phyloP scores from a whole-genome alignment of 2,329 filamentous ascomycete species.

The Alternaria arborescens region DNA sequence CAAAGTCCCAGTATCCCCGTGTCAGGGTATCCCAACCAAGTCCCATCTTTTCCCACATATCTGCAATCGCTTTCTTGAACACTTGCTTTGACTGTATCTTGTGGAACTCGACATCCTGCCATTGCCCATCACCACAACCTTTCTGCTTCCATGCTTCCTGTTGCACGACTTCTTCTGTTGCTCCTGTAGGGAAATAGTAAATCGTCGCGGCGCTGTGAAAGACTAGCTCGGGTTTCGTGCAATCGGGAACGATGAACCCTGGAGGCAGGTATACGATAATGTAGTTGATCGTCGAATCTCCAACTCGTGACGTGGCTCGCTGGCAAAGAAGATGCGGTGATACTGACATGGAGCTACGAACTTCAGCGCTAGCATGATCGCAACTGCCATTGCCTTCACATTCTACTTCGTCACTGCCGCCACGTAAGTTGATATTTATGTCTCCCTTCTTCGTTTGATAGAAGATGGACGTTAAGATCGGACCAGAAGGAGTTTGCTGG shows the following conservation, averaged over 20 bases:
- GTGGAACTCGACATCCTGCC: conserved; percentile 8
- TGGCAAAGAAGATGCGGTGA: conserved; percentile 2
- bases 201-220: conserved; percentile 7
- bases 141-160: conserved; percentile 1
- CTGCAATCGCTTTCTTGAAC: conserved; percentile 20
- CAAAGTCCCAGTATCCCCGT: conserved; percentile 10
- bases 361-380: neutral
- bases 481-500: neutral
- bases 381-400: neutral
- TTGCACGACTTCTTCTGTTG: neutral
- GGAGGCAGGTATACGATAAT: conserved; percentile 17
- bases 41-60: conserved; percentile 5
- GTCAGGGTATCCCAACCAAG: neutral
- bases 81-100: conserved; percentile 19
- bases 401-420: neutral
- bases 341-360: neutral
- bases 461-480: neutral
- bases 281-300: neutral
- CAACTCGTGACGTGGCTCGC: neutral
- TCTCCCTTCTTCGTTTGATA: neutral
- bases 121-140: neutral
- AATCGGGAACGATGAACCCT: conserved; percentile 13
- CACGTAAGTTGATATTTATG: neutral
- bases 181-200: conserved; percentile 5
- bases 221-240: conserved; percentile 8